phyloP scores from a whole-genome alignment of 2,329 filamentous ascomycete species.

The Colletotrichum sublineola region DNA sequence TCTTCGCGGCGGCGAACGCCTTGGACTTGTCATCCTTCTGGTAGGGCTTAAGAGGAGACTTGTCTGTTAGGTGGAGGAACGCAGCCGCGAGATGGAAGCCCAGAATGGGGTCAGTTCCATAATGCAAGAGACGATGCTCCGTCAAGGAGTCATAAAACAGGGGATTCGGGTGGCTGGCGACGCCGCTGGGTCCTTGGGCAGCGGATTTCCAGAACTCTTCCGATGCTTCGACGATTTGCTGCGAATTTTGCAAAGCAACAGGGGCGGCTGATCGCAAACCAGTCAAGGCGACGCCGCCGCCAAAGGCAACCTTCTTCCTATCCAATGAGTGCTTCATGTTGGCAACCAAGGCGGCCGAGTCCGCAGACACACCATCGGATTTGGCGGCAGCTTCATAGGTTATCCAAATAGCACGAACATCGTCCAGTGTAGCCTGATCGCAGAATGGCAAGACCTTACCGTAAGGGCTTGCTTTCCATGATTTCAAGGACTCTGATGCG shows the following conservation, averaged over 20 bases:
- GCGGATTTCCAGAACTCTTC: slow-evolving; percentile 54
- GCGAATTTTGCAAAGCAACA: slow-evolving; percentile 47
- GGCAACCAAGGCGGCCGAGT: slow-evolving; percentile 13
- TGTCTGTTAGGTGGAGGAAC: slow-evolving; percentile 53
- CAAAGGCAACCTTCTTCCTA: slow-evolving; percentile 22
- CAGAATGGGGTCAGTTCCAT: slow-evolving; percentile 64
- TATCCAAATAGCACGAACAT: slow-evolving; percentile 39
- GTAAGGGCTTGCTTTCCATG: slow-evolving; percentile 62
- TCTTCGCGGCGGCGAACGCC: slow-evolving; percentile 53
- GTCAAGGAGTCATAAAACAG: slow-evolving; percentile 50
- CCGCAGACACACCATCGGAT: slow-evolving; percentile 6
- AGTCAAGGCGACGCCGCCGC: slow-evolving; percentile 46
- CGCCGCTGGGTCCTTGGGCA: slow-evolving; percentile 44
- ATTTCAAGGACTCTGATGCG: slow-evolving; percentile 53
- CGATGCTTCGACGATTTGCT: slow-evolving; percentile 45
- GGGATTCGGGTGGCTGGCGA: slow-evolving; percentile 57
- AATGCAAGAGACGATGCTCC: slow-evolving; percentile 57
- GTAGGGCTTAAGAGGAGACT: slow-evolving; percentile 54
- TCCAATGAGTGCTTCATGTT: slow-evolving; percentile 28
- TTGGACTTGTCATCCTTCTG: slow-evolving; percentile 42
- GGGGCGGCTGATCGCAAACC: slow-evolving; percentile 56
- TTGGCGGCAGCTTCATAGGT: slow-evolving; percentile 14
- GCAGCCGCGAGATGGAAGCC: slow-evolving; percentile 70
- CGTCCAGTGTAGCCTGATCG: slow-evolving; percentile 59
- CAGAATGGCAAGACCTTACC: slow-evolving; percentile 61